Percentiles rank a stretch among this genome's conserved stretches.
These are phyloP conservation scores for Elsinoe necatrix DNA, from an alignment of 2,329 filamentous ascomycete genomes.

Conservation along the genomic window DNA sequence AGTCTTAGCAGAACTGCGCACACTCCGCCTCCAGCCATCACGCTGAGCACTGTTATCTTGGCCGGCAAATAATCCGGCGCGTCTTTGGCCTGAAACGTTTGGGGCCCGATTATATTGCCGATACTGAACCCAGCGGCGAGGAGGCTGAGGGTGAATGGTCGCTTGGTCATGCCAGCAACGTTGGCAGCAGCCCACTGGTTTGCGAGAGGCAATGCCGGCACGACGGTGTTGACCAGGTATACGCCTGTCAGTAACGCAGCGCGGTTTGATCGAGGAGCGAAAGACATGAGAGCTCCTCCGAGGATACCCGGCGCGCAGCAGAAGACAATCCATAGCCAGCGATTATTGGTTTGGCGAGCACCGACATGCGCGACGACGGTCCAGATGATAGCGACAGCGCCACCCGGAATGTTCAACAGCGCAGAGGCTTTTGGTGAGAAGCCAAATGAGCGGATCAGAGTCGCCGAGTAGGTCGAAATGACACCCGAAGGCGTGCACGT, in stretches of 20 bases:
- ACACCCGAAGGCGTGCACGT: constrained; percentile 34
- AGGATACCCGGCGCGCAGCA: constrained; percentile 42
- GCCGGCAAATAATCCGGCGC: constrained; percentile 31
- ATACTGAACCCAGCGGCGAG: constrained; percentile 17
- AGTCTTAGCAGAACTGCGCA: neutral
- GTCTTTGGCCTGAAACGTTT: constrained; percentile 29
- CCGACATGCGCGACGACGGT: constrained; percentile 42
- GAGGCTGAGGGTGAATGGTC: neutral
- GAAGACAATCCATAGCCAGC: constrained; percentile 44
- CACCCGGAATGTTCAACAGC: constrained; percentile 48
- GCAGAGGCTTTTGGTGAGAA: constrained; percentile 40
- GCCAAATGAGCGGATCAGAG: constrained; percentile 42
- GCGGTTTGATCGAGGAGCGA: constrained; percentile 22
- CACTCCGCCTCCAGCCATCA: neutral
- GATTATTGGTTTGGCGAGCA: constrained; percentile 40
- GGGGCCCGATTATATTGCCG: constrained; percentile 32
- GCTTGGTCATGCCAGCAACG: constrained; percentile 43
- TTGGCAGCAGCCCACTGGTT: constrained; percentile 27
- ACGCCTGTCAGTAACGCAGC: constrained; percentile 23
- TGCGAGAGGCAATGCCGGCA: constrained; percentile 26
- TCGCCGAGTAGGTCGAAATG: constrained; percentile 48
- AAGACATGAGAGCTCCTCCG: constrained; percentile 48
- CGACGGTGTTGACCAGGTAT: constrained; percentile 28
- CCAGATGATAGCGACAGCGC: constrained; percentile 45
- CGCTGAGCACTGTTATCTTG: constrained; percentile 29